These are phyloP conservation scores for Trichoderma citrinoviride DNA, from an alignment of 2,329 filamentous ascomycete genomes.

Conservation along the genomic window DNA sequence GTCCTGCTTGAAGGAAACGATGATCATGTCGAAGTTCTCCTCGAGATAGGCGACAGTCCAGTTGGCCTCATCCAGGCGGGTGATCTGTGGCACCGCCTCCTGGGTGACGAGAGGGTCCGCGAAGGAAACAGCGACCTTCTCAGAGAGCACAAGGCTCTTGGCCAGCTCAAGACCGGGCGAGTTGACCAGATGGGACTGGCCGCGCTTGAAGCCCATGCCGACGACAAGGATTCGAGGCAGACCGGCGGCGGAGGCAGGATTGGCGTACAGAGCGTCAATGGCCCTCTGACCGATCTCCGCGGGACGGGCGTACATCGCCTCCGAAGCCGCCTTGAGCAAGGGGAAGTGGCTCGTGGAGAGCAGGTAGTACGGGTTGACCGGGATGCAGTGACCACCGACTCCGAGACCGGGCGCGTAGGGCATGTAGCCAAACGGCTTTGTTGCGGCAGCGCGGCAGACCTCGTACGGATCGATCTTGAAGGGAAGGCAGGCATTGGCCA, in stretches of 20 bases:
- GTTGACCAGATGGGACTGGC: constrained; percentile 47
- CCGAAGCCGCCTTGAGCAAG: constrained; percentile 44
- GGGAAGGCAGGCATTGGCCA: constrained; percentile 50
- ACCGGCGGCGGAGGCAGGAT: not conserved
- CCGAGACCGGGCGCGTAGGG: constrained; percentile 48
- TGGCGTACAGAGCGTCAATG: constrained; percentile 33
- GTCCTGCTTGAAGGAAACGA: constrained; percentile 44
- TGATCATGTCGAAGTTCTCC: constrained; percentile 41
- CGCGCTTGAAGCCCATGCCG: constrained; percentile 51
- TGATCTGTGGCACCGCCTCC: constrained; percentile 40
- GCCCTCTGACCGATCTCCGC: constrained; percentile 38
- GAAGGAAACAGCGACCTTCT: constrained; percentile 43
- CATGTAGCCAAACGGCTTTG: constrained; percentile 54
- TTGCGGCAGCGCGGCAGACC: constrained; percentile 47
- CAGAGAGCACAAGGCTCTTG: constrained; percentile 36
- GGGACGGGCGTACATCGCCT: constrained; percentile 45
- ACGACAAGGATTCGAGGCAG: constrained; percentile 42
- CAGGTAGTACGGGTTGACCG: constrained; percentile 54
- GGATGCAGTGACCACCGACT: constrained; percentile 57
- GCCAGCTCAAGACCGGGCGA: constrained; percentile 47
- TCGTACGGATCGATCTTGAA: constrained; percentile 51
- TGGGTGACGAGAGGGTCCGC: constrained; percentile 45
- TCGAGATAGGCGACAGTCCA: constrained; percentile 41
- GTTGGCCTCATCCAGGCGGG: constrained; percentile 36
- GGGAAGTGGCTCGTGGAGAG: constrained; percentile 48